Conservation (phyloP, 768 basidiomycete species). For the Lactarius tabidus region DNA sequence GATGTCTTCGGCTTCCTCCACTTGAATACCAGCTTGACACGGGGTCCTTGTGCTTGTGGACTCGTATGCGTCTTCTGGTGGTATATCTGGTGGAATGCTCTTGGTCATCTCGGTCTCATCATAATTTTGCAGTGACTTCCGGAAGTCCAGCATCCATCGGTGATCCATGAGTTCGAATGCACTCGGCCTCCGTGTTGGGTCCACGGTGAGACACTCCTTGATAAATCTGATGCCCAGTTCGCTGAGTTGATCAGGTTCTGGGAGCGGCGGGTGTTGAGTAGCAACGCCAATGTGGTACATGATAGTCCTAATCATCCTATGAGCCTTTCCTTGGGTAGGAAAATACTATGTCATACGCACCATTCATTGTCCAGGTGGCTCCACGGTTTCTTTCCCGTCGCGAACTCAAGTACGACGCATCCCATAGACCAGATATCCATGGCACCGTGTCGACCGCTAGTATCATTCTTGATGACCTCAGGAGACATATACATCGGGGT, state of each 20-base stretch:
- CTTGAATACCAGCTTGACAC: conserved; percentile 54
- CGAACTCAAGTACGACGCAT: conserved; percentile 95
- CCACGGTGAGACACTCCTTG: conserved; percentile 84
- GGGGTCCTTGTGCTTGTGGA: conserved; percentile 48
- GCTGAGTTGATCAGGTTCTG: conserved; percentile 86
- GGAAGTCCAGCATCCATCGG: conserved; percentile 85
- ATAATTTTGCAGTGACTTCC: conserved; percentile 63
- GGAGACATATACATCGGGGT: conserved; percentile 99
- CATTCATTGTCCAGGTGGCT: conserved; percentile 99
- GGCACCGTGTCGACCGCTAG: conserved; percentile 80
- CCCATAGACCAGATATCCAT: conserved; percentile 99
- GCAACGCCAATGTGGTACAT: conserved; percentile 99
- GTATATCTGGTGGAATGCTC: conserved; percentile 43
- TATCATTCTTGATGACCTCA: conserved; percentile 95
- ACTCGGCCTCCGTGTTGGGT: conserved; percentile 76
- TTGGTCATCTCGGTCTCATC: conserved; percentile 59
- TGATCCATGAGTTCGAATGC: conserved; percentile 84
- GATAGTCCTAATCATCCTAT: conserved; percentile 70
- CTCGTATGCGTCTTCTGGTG: conserved; percentile 48
- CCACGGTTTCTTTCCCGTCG: conserved; percentile 97
- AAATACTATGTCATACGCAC: conserved; percentile 40
- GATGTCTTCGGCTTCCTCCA: conserved; percentile 58
- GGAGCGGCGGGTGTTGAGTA: conserved; percentile 92
- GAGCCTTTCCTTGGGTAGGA: conserved; percentile 3
- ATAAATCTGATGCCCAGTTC: conserved; percentile 91